These are phyloP conservation scores for Lactarius vividus DNA, from an alignment of 768 basidiomycete species.

Conservation along the genomic window DNA sequence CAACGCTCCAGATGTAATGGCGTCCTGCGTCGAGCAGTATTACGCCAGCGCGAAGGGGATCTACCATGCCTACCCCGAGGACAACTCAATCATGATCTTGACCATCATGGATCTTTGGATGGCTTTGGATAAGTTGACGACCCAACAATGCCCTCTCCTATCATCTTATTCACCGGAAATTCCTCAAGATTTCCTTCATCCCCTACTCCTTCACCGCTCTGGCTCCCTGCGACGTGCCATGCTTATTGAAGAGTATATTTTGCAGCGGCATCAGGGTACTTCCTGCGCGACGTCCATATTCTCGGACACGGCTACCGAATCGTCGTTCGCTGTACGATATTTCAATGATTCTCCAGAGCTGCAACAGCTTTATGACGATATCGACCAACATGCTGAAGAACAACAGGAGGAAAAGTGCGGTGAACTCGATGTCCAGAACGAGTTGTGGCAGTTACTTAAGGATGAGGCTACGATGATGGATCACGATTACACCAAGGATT, in stretches of 20 bases:
- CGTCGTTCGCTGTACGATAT: background rate
- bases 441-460: background rate
- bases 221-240: background rate
- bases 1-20: background rate
- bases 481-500: background rate
- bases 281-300: background rate
- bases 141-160: background rate
- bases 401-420: background rate
- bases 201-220: background rate
- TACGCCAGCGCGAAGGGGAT: background rate
- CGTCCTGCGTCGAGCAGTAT: background rate
- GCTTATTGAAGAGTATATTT: background rate
- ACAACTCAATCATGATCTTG: background rate
- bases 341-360: background rate
- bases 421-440: background rate
- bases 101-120: background rate
- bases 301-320: background rate
- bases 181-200: background rate
- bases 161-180: background rate
- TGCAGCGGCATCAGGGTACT: background rate
- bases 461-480: background rate
- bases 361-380: background rate
- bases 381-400: background rate
- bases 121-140: background rate
- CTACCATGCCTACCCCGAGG: background rate